Percentiles rank a stretch among this genome's conserved stretches.
phyloP scores from a whole-genome alignment of 2,329 filamentous ascomycete species.

The Pseudonectria foliicola region DNA sequence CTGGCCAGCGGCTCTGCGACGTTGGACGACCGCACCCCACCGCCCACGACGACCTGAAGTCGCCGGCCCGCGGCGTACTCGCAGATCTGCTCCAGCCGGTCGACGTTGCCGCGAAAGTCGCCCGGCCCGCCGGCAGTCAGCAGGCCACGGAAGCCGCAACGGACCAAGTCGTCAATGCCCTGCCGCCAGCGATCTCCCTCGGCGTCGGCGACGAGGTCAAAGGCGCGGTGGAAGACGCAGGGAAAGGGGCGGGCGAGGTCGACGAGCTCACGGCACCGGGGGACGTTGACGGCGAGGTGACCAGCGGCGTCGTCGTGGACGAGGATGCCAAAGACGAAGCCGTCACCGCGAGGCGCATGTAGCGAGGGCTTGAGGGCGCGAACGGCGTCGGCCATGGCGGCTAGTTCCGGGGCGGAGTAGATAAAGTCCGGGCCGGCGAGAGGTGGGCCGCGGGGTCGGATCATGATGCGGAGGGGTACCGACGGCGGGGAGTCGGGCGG shows the following conservation, averaged over 20 bases:
- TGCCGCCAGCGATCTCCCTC: conserved; percentile 8
- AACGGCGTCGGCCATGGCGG: conserved; percentile 36
- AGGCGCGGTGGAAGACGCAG: conserved; percentile 51
- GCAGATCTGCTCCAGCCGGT: conserved; percentile 30
- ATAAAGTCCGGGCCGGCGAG: conserved; percentile 35
- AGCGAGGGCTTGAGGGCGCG: conserved; percentile 30
- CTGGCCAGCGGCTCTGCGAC: conserved; percentile 21
- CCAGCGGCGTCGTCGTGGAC: conserved; percentile 1
- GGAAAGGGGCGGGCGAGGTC: conserved; percentile 32
- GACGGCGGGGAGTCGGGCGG: no score
- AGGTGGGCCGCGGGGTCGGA: conserved; percentile 36
- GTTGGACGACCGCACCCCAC: conserved; percentile 41
- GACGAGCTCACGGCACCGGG: conserved; percentile 35
- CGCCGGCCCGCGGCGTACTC: conserved; percentile 15
- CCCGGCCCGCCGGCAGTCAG: conserved; percentile 47
- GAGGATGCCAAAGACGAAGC: conserved; percentile 50
- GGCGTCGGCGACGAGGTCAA: conserved; percentile 38
- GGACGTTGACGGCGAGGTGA: conserved; percentile 30
- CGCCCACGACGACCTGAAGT: conserved; percentile 45
- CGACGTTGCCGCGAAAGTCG: conserved; percentile 32
- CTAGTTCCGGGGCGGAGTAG: conserved; percentile 39
- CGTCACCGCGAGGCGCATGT: conserved; percentile 37
- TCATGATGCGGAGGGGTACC: conserved; percentile 46
- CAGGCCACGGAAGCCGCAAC: conserved; percentile 42
- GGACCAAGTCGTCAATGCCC: conserved; percentile 27